Conservation (phyloP, 2,329 filamentous ascomycete genomes). For the Xylaria polymorpha region DNA sequence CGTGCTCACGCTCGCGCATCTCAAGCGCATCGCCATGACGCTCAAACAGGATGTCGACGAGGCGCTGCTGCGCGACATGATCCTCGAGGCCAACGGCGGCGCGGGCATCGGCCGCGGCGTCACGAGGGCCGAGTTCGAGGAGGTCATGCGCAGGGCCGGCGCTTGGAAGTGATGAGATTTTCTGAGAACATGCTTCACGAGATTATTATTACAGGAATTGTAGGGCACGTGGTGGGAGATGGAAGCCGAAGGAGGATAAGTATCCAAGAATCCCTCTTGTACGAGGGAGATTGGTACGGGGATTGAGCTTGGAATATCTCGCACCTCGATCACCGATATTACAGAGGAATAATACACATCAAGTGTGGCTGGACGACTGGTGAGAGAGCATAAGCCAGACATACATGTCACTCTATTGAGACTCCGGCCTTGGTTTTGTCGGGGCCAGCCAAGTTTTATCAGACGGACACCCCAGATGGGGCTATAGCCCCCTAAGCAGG, state of each 20-base stretch:
- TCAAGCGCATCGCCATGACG: slow-evolving; percentile 81
- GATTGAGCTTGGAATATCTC: not conserved
- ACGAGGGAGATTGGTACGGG: not conserved
- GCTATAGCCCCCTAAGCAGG: not conserved
- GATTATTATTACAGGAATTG: too few relatives aligned
- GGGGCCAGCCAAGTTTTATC: not conserved
- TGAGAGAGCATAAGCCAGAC: not conserved
- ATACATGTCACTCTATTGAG: not conserved
- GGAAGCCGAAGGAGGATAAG: not conserved
- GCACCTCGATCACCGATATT: not conserved
- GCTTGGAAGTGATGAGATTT: slow-evolving; percentile 71
- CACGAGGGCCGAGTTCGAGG: slow-evolving; percentile 82
- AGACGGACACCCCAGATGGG: not conserved
- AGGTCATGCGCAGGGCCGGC: slow-evolving; percentile 85
- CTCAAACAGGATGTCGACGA: slow-evolving; percentile 88
- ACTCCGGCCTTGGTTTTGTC: not conserved
- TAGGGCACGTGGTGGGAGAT: not conserved
- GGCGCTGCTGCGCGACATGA: slow-evolving; percentile 89
- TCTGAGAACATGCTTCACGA: not conserved
- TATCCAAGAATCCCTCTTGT: not conserved
- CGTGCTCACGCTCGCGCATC: slow-evolving; percentile 82
- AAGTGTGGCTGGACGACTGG: not conserved
- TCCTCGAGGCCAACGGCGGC: slow-evolving; percentile 90
- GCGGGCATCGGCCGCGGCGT: slow-evolving; percentile 78
- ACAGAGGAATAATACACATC: not conserved